Base-by-base conservation (phyloP, 1,284 basidiomycete genomes). In the Leccinum subrobustum region DNA sequence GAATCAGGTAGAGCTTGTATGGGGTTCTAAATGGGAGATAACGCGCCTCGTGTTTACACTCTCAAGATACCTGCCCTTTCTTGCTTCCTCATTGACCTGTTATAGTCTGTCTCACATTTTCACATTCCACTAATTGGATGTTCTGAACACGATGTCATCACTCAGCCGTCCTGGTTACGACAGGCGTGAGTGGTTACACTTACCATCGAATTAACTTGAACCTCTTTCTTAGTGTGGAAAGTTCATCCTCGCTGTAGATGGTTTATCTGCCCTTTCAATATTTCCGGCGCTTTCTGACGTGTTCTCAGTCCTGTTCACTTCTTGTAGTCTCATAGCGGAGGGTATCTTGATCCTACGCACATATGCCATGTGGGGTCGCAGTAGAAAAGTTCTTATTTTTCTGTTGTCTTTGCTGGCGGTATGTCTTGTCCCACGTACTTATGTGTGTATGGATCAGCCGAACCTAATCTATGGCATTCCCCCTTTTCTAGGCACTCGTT, bases 351-450 rank as follows among this genome's bases (percentile, higher is more conserved):
- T 42, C n/a, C 54, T 69, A 6, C 70, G 69, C 27, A 72, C 69
- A 25, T 73, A 71, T 27, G 63, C 72, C 14, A 52, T 72, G 48
- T 70, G 70, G 69, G 57, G 54, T 56, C 64, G 64, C 23, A 72
- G 59, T 42, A 63, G 50, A 58, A 62, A 37, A 9, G 31, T 70
- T 4, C 69, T 70, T 1, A 3, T 52, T 16, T 56, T 69, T 42
- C 60, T 73, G 3, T 16, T 73, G n/a, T 23, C 58, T 29, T 52
- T 71, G 56, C 61, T 60, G 3, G 67, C 4, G 29, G 69, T 71
- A 27, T 53, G 69, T 59, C 25, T 25, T 37, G 25, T 53, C 39
- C 44, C 2, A n/a, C 8, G 1, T 9, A 9, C 27, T 29, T 29
- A 29, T 16, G 56, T 18, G 2, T 9, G 8, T 20, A 35, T 55